Evolutionary conservation across 495 filamentous ascomycete genomes (phyloP).

Genomic region (Aspergillus sparsus): DNA sequence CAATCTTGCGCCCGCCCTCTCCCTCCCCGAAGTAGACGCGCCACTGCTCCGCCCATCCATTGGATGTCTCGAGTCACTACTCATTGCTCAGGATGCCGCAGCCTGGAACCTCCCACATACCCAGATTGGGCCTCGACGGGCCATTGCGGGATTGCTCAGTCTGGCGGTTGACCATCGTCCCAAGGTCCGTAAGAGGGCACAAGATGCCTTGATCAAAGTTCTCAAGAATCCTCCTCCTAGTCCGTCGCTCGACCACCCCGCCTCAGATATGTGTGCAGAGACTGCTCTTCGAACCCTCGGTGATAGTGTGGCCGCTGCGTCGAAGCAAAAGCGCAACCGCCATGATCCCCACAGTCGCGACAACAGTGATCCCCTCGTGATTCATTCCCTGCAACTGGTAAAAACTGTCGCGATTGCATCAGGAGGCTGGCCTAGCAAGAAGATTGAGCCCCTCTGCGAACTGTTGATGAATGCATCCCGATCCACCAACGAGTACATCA

Average conservation of each 20-base stretch:
- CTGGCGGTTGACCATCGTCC: slow-evolving; percentile 85
- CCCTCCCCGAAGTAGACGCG: slow-evolving; percentile 79
- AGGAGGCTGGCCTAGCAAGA: slow-evolving; percentile 95
- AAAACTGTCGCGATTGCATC: slow-evolving; percentile 83
- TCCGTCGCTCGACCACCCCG: slow-evolving; percentile 89
- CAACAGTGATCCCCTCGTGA: slow-evolving; percentile 76
- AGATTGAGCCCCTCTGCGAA: slow-evolving; percentile 89
- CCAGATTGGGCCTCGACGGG: slow-evolving; percentile 84
- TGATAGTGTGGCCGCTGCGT: slow-evolving; percentile 62
- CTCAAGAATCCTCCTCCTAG: slow-evolving; percentile 82
- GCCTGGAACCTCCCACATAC: slow-evolving; percentile 85
- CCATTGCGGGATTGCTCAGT: slow-evolving; percentile 80
- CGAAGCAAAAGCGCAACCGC: slow-evolving; percentile 62
- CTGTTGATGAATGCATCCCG: slow-evolving; percentile 81
- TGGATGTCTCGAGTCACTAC: slow-evolving; percentile 83
- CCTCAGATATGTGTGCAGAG: slow-evolving; percentile 93
- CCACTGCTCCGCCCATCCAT: slow-evolving; percentile 86
- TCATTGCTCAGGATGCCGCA: slow-evolving; percentile 81
- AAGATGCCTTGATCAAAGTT: slow-evolving; percentile 83
- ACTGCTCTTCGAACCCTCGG: slow-evolving; percentile 75
- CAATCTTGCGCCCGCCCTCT: slow-evolving; percentile 78
- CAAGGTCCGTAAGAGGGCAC: slow-evolving; percentile 92
- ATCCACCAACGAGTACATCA: slow-evolving; percentile 90
- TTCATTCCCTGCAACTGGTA: slow-evolving; percentile 87
- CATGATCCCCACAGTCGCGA: slow-evolving; percentile 46